Evolutionary conservation across 352 stramenopile species (phyloP), one percentile per base, ranked within the genome.

Genomic region (Globisporangium cederbergense): DNA sequence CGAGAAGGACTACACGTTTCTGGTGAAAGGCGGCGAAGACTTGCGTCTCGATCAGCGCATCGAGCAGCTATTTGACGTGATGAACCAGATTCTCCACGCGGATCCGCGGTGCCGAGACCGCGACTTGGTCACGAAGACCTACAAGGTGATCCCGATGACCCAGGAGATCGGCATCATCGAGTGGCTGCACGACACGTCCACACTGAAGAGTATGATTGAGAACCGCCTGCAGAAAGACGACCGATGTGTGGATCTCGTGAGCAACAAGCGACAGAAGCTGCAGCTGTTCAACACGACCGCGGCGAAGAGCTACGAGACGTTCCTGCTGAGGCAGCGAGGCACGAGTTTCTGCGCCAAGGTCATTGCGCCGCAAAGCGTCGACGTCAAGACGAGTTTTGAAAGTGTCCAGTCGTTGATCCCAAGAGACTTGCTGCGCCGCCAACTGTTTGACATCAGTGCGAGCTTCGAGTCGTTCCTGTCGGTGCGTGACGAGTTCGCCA

Each of bases 11-110:
- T 90, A 95, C 65, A 91, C 84, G 4, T 96, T 94, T 49, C 74
- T 96, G 8, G 86, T 98, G 2, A 98, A 98, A 65, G 91, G 90
- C 28, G 92, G 91, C 2, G 92, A 98, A 73, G 92, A 98, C 55
- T 67, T 97, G 58, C 86, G 92, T 6, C 77, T 97, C 58, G 92
- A 98, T 68, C 83, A 97, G 64, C 86, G 92, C 55, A 97, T 98
- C 56, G 87, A 97, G 63, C 89, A 97, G 62, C 70, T 98, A 4
- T 98, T 97, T 73, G 83, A 83, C 22, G 80, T 96, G 25, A 97
- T 98, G 86, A 98, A 97, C 65, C 77, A 89, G 53, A 87, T 97
- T 53, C 75, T 98, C 14, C 62, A 78, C 25, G 71, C 75, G 42
- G 71, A 95, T 38, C 68, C 82, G 7, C 69, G 72, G 1, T 97